Evolutionary conservation across 352 stramenopile species (phyloP).

Genomic region (Peronosclerospora sorghi): DNA sequence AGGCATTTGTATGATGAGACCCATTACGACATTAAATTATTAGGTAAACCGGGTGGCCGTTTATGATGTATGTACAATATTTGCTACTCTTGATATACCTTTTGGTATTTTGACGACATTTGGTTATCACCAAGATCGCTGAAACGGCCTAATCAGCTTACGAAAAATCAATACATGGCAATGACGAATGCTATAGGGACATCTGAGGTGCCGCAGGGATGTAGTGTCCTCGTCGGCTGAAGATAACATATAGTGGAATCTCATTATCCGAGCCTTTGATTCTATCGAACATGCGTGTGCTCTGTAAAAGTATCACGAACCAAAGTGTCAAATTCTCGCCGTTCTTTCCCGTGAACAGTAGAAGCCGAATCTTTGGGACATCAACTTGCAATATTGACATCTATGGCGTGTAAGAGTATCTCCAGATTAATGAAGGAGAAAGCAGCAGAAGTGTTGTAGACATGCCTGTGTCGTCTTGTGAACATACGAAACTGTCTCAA

Average conservation of each 20-base stretch:
- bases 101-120: slow-evolving; percentile 69
- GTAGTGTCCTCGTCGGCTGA: slow-evolving; percentile 36
- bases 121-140: slow-evolving; percentile 86
- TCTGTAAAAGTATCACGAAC: slow-evolving; percentile 20
- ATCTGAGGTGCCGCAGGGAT: slow-evolving; percentile 50
- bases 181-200: slow-evolving; percentile 87
- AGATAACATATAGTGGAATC: slow-evolving; percentile 81
- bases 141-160: slow-evolving; percentile 39
- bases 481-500: no score
- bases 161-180: slow-evolving; percentile 23
- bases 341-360: slow-evolving; percentile 51
- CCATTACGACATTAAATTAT: slow-evolving; percentile 17
- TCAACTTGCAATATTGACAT: no score
- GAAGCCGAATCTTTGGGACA: slow-evolving; percentile 88
- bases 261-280: slow-evolving; percentile 83
- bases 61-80: slow-evolving; percentile 81
- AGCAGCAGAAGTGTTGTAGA: no score
- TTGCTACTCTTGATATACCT: slow-evolving; percentile 84
- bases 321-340: slow-evolving; percentile 89
- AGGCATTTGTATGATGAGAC: slow-evolving; percentile 91
- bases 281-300: background rate
- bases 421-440: no score
- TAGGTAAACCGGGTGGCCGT: slow-evolving; percentile 21
- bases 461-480: no score
- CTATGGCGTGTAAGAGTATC: no score